Evolutionary conservation across 106 monocot genomes (phyloP).

Genomic region (Platanthera guangdongensis): DNA sequence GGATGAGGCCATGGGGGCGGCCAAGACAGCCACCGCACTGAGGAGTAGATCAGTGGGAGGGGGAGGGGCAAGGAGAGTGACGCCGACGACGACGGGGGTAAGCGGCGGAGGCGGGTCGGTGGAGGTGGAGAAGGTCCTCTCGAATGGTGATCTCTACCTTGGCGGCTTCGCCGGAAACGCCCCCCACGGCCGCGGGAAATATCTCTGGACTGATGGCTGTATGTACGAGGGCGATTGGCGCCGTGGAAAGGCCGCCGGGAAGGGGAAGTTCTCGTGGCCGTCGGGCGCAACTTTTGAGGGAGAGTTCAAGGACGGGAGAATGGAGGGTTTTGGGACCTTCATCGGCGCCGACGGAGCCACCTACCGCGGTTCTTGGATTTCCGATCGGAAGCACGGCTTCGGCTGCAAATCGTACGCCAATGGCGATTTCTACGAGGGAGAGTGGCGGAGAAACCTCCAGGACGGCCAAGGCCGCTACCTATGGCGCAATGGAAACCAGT

Average conservation of each 20-base stretch:
- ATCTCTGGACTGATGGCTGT: slow-evolving; percentile 63
- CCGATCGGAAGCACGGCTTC: slow-evolving; percentile 52
- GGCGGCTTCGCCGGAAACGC: slow-evolving; percentile 32
- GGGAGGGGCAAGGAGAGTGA: slow-evolving; percentile 9
- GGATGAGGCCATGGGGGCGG: neutral
- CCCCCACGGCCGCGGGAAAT: slow-evolving; percentile 56
- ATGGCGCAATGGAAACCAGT: slow-evolving; percentile 69
- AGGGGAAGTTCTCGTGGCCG: slow-evolving; percentile 70
- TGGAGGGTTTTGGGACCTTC: slow-evolving; percentile 56
- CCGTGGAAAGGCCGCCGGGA: slow-evolving; percentile 57
- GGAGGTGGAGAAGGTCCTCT: slow-evolving; percentile 35
- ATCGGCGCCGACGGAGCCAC: slow-evolving; percentile 54
- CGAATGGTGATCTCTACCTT: slow-evolving; percentile 49
- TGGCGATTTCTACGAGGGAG: slow-evolving; percentile 63
- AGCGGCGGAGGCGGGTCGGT: neutral
- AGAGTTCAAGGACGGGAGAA: slow-evolving; percentile 41
- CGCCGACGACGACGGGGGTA: slow-evolving; percentile 1
- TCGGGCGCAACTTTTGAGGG: slow-evolving; percentile 67
- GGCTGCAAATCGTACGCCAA: slow-evolving; percentile 54
- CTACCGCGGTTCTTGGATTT: slow-evolving; percentile 45
- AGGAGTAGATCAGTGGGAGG: slow-evolving; percentile 5
- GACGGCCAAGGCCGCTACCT: slow-evolving; percentile 59
- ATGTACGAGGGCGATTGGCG: slow-evolving; percentile 67
- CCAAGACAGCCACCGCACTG: neutral
- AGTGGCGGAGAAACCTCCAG: slow-evolving; percentile 50